Evolutionary conservation across 257 asterid species (phyloP).

Genomic region (Leonotis leonurus): DNA sequence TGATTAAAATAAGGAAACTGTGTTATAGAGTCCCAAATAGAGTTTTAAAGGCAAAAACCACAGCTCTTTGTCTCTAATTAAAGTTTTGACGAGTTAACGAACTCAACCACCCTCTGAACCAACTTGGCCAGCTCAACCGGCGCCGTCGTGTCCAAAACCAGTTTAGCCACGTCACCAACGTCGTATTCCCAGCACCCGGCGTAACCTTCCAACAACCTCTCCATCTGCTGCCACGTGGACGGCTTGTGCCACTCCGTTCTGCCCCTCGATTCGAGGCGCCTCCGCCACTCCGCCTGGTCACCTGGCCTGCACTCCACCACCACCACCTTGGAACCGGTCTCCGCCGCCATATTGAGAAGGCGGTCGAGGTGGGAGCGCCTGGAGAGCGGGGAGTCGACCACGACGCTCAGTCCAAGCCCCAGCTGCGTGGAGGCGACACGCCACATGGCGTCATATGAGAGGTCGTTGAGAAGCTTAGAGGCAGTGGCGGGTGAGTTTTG

Average conservation of each 20-base stretch:
- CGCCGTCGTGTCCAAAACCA: slow-evolving; percentile 58
- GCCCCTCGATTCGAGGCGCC: slow-evolving; percentile 57
- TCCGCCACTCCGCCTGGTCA: slow-evolving; percentile 54
- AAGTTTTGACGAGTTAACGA: slow-evolving; percentile 17
- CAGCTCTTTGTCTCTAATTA: background rate
- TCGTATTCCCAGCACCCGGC: slow-evolving; percentile 78
- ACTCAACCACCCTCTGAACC: slow-evolving; percentile 33
- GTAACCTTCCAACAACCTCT: slow-evolving; percentile 47
- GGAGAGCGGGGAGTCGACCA: slow-evolving; percentile 68
- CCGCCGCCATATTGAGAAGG: slow-evolving; percentile 28
- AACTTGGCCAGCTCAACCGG: slow-evolving; percentile 20
- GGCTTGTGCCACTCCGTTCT: slow-evolving; percentile 64
- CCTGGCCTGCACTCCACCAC: slow-evolving; percentile 59
- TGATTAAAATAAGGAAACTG: too few relatives aligned
- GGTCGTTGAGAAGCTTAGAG: slow-evolving; percentile 45
- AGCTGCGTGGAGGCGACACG: slow-evolving; percentile 45
- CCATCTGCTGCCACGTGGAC: slow-evolving; percentile 57
- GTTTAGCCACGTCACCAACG: slow-evolving; percentile 43
- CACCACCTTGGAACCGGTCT: slow-evolving; percentile 25
- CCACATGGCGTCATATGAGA: slow-evolving; percentile 68
- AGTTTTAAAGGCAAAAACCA: too few relatives aligned
- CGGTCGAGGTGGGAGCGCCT: slow-evolving; percentile 39
- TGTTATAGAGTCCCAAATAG: too few relatives aligned
- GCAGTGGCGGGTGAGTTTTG: slow-evolving; percentile 20
- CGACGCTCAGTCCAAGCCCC: slow-evolving; percentile 41